Evolutionary conservation across 345 rosid species (phyloP), one percentile per base, ranked within the genome.

Genomic region (Ailanthus altissimus): DNA sequence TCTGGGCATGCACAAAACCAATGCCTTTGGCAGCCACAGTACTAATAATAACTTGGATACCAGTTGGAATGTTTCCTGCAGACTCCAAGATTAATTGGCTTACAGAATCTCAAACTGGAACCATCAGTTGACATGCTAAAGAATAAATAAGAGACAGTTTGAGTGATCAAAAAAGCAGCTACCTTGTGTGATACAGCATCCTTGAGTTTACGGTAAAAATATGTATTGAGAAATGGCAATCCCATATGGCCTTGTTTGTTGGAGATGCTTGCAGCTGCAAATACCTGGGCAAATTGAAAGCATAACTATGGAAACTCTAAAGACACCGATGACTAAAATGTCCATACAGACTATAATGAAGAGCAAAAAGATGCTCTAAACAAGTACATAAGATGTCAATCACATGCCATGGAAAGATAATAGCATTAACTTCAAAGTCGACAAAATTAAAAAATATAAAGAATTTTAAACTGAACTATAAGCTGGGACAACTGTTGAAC

Each of bases 151-250:
- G 14, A 23, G 65, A 45, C 71, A 69, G 49, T 53, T 47, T 36
- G 58, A 32, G 53, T 69, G 60, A 50, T 60, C 67, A 73, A 66
- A 73, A 70, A 78, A 72, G 70, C 49, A 80, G 60, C 76, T 83
- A 95, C 97, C 97, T 88, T 89, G 81, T 75, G 80, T 11, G 90
- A 76, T 25, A 93, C 87, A 79, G 94, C 96, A 67, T 89, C 92
- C 81, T 75, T 87, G 74, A 95, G 98, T 90, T 93, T 93, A 79
- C 83, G 84, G 87, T 95, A 95, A 80, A 93, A 95, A 80, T 88
- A 95, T 47, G 97, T 95, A 78, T 89, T 92, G 79, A 93, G 93
- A 91, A 86, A 79, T 90, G 98, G 80, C 82, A 90, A 82, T 90
- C 90, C 36, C 75, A 69, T 49, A 76, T 81, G 51, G 85, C 88